A percentile compares a stretch with the other conserved stretches of the same genome.
These are phyloP conservation scores for Remersonia thermophila DNA, from an alignment of 2,329 filamentous ascomycete species.

Conservation along the genomic window DNA sequence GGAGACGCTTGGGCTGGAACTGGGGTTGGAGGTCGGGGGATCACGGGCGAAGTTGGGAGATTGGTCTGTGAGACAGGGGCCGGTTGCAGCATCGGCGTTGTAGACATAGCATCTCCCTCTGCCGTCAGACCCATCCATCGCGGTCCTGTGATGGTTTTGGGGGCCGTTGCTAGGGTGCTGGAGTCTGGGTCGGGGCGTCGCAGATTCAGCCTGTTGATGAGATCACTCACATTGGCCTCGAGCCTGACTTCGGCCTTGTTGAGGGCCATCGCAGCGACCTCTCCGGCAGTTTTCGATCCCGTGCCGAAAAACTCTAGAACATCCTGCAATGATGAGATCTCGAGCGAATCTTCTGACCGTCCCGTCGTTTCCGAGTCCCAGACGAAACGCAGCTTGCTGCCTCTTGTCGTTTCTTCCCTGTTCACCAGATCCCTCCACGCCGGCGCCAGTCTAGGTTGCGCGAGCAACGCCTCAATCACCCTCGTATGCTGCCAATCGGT, in stretches of 20 bases:
- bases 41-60: too few species aligned
- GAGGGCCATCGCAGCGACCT: constrained; percentile 7
- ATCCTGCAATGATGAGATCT: constrained; percentile 7
- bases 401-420: constrained; percentile 8
- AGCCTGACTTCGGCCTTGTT: constrained; percentile 4
- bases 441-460: constrained; percentile 10
- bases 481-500: constrained; percentile 13
- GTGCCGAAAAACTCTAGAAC: constrained; percentile 12
- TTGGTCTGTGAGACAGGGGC: too few species aligned
- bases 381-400: constrained; percentile 8
- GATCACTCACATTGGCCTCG: constrained; percentile 7
- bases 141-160: too few species aligned
- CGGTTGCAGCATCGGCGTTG: too few species aligned
- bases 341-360: neutral
- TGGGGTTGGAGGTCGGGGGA: neutral
- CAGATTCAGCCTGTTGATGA: constrained; percentile 4
- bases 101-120: neutral
- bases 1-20: neutral
- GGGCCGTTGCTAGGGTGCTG: too few species aligned
- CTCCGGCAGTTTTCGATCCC: neutral
- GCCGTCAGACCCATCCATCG: neutral
- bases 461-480: constrained; percentile 14
- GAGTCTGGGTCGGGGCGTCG: neutral
- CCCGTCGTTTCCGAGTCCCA: constrained; percentile 11
- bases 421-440: constrained; percentile 11